phyloP scores from a whole-genome alignment of 2,329 filamentous ascomycete species.

The Diaporthe ilicicola region DNA sequence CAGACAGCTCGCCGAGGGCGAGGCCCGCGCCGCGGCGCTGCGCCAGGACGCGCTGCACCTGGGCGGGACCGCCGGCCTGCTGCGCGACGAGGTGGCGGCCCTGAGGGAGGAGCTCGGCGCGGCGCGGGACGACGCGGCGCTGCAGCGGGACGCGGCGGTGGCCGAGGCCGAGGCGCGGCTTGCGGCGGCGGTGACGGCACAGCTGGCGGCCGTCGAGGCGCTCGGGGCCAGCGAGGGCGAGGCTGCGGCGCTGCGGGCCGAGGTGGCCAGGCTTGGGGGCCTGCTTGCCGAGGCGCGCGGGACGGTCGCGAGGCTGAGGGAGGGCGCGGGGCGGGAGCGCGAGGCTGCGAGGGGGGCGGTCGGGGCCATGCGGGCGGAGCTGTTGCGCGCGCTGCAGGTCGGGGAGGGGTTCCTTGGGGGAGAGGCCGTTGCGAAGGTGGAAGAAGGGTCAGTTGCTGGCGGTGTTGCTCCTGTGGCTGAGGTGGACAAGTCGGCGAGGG shows the following conservation, averaged over 20 bases:
- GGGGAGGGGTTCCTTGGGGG: slow-evolving; percentile 30
- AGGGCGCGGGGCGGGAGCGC: not conserved
- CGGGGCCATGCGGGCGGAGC: slow-evolving; percentile 17
- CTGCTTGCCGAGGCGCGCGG: not conserved
- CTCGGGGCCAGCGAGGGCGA: not conserved
- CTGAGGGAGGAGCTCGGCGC: not conserved
- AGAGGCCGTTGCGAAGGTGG: not conserved
- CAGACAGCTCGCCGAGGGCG: not conserved
- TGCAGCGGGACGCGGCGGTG: not conserved
- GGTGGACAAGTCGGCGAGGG: not conserved
- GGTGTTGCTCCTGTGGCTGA: not conserved
- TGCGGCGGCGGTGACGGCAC: not conserved
- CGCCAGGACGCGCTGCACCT: not conserved
- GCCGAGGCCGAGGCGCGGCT: not conserved
- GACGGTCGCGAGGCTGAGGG: not conserved
- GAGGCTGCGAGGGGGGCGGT: slow-evolving; percentile 17
- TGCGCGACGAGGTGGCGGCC: not conserved
- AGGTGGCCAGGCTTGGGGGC: slow-evolving; percentile 1
- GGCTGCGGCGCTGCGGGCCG: not conserved
- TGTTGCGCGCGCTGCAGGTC: slow-evolving; percentile 23
- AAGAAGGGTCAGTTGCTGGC: not conserved
- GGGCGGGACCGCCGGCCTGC: not conserved
- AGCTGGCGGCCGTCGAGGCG: not conserved
- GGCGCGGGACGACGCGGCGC: not conserved
- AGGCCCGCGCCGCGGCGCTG: not conserved